Evolutionary conservation across 164 flowering plant species (phyloP).

Genomic region (Nelumbo lutea): DNA sequence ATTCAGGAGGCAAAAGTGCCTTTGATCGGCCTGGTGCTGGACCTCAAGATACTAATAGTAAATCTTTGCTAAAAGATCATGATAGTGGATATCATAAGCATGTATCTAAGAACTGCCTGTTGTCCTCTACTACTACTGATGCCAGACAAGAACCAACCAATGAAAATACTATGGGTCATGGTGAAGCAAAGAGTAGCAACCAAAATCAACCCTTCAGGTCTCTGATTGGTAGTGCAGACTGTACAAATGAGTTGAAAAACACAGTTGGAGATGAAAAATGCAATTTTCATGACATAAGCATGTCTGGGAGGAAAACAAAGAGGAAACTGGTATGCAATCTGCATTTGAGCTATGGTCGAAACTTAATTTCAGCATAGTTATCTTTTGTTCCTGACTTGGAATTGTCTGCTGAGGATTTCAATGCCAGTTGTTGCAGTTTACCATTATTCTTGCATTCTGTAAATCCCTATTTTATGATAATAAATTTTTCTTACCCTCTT

Average conservation of each 20-base stretch:
- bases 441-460: background rate
- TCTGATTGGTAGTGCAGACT: background rate
- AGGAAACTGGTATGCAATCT: constrained; percentile 15
- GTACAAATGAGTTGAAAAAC: constrained; percentile 3
- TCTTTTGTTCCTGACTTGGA: background rate
- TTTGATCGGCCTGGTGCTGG: background rate
- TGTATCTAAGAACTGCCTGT: background rate
- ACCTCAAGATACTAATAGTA: background rate
- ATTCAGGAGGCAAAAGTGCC: constrained; percentile 2
- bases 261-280: constrained; percentile 7
- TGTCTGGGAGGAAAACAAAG: constrained; percentile 9
- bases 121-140: background rate
- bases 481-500: background rate
- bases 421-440: background rate
- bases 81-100: background rate
- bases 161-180: background rate
- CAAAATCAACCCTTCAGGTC: background rate
- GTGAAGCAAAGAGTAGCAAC: background rate
- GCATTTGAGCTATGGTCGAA: constrained; percentile 20
- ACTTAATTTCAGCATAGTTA: background rate
- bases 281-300: background rate
- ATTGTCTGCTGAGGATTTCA: background rate
- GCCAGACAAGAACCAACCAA: background rate
- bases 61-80: background rate
- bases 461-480: background rate